Evolutionary conservation across 306 rosid genomes (phyloP).

Genomic region (Prunus salicina): DNA sequence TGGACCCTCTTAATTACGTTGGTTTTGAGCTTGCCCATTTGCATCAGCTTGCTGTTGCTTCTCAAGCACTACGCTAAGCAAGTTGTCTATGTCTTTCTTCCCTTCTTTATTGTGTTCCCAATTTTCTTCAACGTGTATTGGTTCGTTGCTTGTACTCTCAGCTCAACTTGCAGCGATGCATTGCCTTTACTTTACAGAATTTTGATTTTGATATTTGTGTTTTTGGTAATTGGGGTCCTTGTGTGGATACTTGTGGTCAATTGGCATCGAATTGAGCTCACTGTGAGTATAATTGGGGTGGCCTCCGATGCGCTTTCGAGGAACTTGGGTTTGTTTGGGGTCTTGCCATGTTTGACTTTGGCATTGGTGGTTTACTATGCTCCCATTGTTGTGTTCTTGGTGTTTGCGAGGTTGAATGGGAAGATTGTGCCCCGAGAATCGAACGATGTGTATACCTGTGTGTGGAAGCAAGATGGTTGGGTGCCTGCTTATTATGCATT

Average conservation of each 20-base stretch:
- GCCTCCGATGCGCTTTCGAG: slow-evolving; percentile 66
- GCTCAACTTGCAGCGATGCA: slow-evolving; percentile 49
- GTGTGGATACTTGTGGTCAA: slow-evolving; percentile 77
- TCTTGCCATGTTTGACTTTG: slow-evolving; percentile 56
- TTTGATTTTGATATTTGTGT: slow-evolving; percentile 52
- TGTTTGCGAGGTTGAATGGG: slow-evolving; percentile 74
- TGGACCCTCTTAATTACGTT: slow-evolving; percentile 78
- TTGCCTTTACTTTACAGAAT: slow-evolving; percentile 71
- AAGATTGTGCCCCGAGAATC: slow-evolving; percentile 38
- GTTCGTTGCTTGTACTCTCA: slow-evolving; percentile 82
- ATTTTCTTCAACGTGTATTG: slow-evolving; percentile 76
- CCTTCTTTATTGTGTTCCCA: slow-evolving; percentile 65
- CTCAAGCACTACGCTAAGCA: slow-evolving; percentile 84
- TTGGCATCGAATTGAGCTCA: slow-evolving; percentile 87
- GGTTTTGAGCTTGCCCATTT: slow-evolving; percentile 58
- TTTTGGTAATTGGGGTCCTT: slow-evolving; percentile 58
- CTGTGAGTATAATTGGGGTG: slow-evolving; percentile 69
- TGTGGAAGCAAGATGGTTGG: slow-evolving; percentile 88
- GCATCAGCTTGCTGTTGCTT: slow-evolving; percentile 50
- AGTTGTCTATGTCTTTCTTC: slow-evolving; percentile 64
- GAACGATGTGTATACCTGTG: slow-evolving; percentile 51
- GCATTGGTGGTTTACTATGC: slow-evolving; percentile 56
- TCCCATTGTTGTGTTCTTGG: slow-evolving; percentile 77
- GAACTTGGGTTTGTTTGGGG: slow-evolving; percentile 65
- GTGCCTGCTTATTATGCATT: slow-evolving; percentile 82